Conservation (phyloP, 495 filamentous ascomycete genomes). For the Pseudoneurospora amorphoporcata region DNA sequence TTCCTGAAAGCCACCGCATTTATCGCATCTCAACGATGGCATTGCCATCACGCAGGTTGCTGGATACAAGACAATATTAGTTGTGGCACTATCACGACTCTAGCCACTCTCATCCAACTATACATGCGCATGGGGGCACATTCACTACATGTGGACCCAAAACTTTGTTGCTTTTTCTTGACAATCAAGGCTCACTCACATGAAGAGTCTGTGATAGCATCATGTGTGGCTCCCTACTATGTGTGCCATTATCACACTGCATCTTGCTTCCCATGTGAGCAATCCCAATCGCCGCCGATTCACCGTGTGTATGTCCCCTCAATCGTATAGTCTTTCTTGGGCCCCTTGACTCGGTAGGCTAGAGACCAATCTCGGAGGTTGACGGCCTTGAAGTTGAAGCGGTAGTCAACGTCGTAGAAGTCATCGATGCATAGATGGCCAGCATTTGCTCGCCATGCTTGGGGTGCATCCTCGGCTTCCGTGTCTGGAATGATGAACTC, state of each 20-base stretch:
- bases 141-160: background rate
- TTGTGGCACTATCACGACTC: background rate
- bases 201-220: background rate
- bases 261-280: background rate
- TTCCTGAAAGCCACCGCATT: background rate
- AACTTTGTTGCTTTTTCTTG: background rate
- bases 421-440: constrained; percentile 56
- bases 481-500: constrained; percentile 25
- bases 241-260: background rate
- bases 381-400: constrained; percentile 47
- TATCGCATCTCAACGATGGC: background rate
- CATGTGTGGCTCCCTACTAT: background rate
- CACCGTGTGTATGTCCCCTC: constrained; percentile 36
- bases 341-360: constrained; percentile 52
- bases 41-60: background rate
- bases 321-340: constrained; percentile 57
- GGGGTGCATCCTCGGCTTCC: constrained; percentile 1
- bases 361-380: constrained; percentile 44
- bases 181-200: background rate
- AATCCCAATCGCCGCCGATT: background rate
- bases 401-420: constrained; percentile 51
- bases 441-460: constrained; percentile 45
- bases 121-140: background rate
- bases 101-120: background rate
- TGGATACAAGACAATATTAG: background rate